phyloP scores from a whole-genome alignment of 179 eudicot species.

The Camellia oleifera region DNA sequence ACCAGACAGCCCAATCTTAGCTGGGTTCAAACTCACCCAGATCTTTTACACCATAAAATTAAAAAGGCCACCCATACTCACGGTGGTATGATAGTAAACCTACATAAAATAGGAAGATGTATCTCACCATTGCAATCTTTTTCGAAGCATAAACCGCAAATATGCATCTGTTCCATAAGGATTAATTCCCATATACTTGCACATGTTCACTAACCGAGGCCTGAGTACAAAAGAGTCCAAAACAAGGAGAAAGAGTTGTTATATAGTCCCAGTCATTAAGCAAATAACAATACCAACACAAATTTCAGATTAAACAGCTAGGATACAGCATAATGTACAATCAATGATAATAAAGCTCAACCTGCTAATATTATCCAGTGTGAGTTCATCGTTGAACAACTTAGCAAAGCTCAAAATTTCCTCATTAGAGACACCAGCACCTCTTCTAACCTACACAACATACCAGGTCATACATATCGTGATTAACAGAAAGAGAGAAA shows the following conservation, averaged over 20 bases:
- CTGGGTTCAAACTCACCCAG: neutral
- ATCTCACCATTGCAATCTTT: conserved; percentile 37
- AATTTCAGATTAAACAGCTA: neutral
- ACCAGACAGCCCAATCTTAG: neutral
- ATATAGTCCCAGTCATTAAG: neutral
- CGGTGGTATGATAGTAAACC: neutral
- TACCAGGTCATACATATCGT: neutral
- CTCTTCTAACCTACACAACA: conserved; percentile 71
- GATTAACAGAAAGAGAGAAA: neutral
- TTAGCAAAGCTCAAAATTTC: conserved; percentile 90
- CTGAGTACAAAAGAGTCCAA: conserved; percentile 34
- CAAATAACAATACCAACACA: neutral
- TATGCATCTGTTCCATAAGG: conserved; percentile 76
- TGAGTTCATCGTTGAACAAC: conserved; percentile 89
- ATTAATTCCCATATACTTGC: conserved; percentile 85
- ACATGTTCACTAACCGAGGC: conserved; percentile 85
- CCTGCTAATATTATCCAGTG: conserved; percentile 96
- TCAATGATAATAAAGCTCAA: conserved; percentile 14
- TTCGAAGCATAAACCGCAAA: conserved; percentile 77
- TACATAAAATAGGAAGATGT: neutral
- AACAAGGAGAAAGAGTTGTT: neutral
- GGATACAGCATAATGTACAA: neutral
- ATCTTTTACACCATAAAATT: neutral
- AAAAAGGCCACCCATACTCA: neutral
- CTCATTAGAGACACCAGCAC: conserved; percentile 70